Evolutionary conservation across 1,139 yeast genomes (phyloP), one percentile per base, ranked within the genome.

Genomic region (Geotrichum klebahnii): DNA sequence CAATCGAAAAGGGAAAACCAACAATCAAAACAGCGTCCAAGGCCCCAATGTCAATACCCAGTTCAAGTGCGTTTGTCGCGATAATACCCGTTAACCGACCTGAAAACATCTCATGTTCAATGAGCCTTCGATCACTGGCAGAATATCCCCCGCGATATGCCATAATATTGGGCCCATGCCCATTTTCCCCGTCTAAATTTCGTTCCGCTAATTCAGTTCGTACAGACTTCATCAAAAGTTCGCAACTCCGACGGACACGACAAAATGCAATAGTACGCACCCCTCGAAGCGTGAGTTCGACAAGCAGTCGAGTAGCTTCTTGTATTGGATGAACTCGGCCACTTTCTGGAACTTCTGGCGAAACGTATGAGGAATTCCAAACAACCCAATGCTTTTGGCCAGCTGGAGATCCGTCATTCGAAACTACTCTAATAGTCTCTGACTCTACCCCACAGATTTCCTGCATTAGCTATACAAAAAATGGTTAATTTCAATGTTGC

Each of bases 91-190:
- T 73, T 24, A 92, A 68, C 48, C 81, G 79, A 0, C 97, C 97
- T 52, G 78, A 78, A 64, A 92, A 94, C 96, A 92, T 88, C 61
- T 84, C 88, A 44, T 76, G 75, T 65, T 92, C 99, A 52, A 92
- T 92, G 44, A 80, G 76, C 56, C 98, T 76, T 57, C 99, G 75
- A 63, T 92, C 97, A 1, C 76, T 68, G 3, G 88, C 82, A 4
- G 95, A 81, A 61, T 92, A 92, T 0, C 99, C 99, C 29, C 98
- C 98, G 57, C 99, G 73, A 60, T 92, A 92, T 37, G 95, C 81
- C 94, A 88, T 87, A 1, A 92, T 84, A 53, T 84, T 84, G 5
- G 79, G 66, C 5, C 74, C 76, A 2, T 47, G 53, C 10, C 43
- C 46, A 41, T 50, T 53, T 44, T 32, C 41, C 36, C 22, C 53